These are phyloP conservation scores for Lobosporangium transversale DNA, from an alignment of 192 early-diverging fungal genomes.

Conservation along the genomic window DNA sequence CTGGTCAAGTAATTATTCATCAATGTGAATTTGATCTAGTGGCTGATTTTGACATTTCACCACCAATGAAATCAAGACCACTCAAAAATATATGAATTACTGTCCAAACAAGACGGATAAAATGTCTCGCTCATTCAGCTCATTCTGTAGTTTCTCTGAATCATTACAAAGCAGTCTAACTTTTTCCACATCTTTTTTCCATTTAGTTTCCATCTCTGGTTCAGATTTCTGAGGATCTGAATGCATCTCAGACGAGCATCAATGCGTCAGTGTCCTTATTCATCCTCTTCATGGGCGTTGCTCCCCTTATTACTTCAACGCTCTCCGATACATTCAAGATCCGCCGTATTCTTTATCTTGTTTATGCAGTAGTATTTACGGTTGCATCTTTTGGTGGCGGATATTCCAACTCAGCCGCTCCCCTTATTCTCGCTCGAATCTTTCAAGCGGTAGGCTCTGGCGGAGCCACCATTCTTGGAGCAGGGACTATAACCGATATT, in stretches of 20 bases:
- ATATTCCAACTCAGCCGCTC: conserved; percentile 42
- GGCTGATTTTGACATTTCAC: neutral
- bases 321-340: conserved; percentile 57
- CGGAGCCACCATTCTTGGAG: conserved; percentile 56
- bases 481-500: conserved; percentile 54
- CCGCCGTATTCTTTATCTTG: conserved; percentile 55
- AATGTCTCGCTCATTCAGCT: no score
- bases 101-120: no score
- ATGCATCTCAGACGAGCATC: conserved; percentile 46
- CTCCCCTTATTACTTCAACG: conserved; percentile 55
- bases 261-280: conserved; percentile 56
- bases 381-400: conserved; percentile 55
- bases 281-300: conserved; percentile 63
- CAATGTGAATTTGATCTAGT: neutral
- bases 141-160: no score
- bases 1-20: no score
- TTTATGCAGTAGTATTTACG: conserved; percentile 50
- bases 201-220: conserved; percentile 44
- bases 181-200: no score
- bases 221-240: conserved; percentile 51
- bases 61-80: no score
- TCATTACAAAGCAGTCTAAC: no score
- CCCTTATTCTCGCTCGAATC: conserved; percentile 52
- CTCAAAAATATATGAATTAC: no score
- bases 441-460: conserved; percentile 58